A percentile compares a stretch with the other conserved stretches of the same genome.
Evolutionary conservation across 805 yeast genomes (phyloP).

Genomic region (Myxozyma vanderwaltii): DNA sequence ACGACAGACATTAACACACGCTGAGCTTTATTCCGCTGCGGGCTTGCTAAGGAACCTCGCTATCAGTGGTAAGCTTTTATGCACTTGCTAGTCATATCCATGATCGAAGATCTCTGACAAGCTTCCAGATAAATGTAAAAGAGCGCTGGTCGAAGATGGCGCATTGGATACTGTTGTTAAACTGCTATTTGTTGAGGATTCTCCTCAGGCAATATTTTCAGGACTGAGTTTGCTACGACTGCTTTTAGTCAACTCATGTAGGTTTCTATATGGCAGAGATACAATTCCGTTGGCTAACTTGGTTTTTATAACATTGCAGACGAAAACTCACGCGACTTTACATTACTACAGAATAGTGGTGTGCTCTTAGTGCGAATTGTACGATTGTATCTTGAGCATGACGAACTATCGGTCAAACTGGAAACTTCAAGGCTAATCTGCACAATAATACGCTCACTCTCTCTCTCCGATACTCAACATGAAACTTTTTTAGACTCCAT

Average conservation of each 20-base stretch:
- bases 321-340: conserved; percentile 6
- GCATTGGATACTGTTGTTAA: not conserved
- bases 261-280: not conserved
- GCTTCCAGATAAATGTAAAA: not conserved
- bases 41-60: conserved; percentile 17
- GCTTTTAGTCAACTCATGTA: conserved; percentile 7
- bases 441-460: conserved; percentile 11
- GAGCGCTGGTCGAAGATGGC: not conserved
- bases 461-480: not conserved
- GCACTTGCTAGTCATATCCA: not conserved
- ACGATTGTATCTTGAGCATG: not conserved
- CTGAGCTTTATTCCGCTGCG: conserved; percentile 15
- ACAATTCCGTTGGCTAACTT: not conserved
- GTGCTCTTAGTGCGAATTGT: not conserved
- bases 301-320: not conserved
- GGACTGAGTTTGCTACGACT: conserved; percentile 13
- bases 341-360: not conserved
- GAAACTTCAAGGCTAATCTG: conserved; percentile 5
- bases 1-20: not conserved
- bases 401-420: conserved; percentile 9
- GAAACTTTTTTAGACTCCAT: not conserved
- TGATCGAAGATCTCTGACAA: not conserved
- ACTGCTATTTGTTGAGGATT: not conserved
- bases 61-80: conserved; percentile 8
- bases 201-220: conserved; percentile 12